Evolutionary conservation across 2,329 filamentous ascomycete species (phyloP), one percentile per base, ranked within the genome.

Genomic region (Colletotrichum karsti): DNA sequence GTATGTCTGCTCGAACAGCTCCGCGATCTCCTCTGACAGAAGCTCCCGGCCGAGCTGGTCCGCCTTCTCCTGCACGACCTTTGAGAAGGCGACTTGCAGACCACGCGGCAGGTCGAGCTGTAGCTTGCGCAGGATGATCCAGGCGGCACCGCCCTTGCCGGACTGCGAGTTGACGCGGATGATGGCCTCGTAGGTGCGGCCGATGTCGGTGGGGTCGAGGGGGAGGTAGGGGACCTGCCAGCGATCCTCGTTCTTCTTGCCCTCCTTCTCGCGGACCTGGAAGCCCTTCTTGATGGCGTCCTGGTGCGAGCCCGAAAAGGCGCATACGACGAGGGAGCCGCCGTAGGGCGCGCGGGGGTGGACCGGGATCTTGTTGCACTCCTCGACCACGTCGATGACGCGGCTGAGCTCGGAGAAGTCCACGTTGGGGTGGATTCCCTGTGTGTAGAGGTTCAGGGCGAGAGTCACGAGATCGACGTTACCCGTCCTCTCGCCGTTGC

Each of bases 141-240:
- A 98, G 56, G 95, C 95, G 68, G 93, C 91, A 74, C 96, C 96
- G 69, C 95, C 95, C 84, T 99, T 98, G 72, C 95, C 95, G 74
- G 90, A 93, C 79, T 98, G 95, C 18, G 93, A 97, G 85, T 98
- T 99, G 87, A 98, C 95, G 68, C 95, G 93, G 77, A 98, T 98
- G 77, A 98, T 92, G 67, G 95, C 95, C 82, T 98, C 95, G 87
- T 98, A 98, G n/a, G 91, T 98, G 65, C 95, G 91, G 56, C 95
- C 95, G 71, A 98, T 97, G 76, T 98, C 95, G 76, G 92, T 87
- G 5, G 95, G 95, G 76, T 98, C 95, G 74, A 98, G 88, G 12
- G 95, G 95, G 54, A 98, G 91, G 77, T 98, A 98, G 0, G 95
- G 95, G 24, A 73, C 33, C 18, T 93, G 84, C 95, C 95, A 98